Base-by-base conservation (phyloP, 768 basidiomycete genomes). In the Naganishia antarctica region DNA sequence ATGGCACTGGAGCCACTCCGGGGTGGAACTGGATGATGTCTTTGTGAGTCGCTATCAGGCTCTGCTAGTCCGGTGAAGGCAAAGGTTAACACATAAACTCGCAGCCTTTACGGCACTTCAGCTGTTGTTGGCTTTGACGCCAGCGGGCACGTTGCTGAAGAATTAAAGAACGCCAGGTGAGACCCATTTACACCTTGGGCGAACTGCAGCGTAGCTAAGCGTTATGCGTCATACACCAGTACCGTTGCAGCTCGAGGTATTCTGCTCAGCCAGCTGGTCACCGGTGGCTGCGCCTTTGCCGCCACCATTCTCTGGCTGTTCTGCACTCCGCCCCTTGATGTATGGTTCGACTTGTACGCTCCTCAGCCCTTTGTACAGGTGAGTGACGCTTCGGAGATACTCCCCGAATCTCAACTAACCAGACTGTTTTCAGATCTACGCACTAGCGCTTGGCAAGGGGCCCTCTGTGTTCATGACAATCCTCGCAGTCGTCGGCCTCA, bases 1-100 rank as follows among this genome's bases (percentile, higher is more conserved):
- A 93, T 70, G 91, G 90, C 28, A 92, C 91, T 0, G 89, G 89
- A 0, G 90, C 91, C 3, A 83, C 88, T 23, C 80, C 87, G 9
- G 89, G 83, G 4, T 93, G 91, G 92, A 93, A 92, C 71, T 94
- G 89, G 89, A 82, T 90, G 16, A 77, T 96, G 41, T 90, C 87
- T 4, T 90, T 90, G 89, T 90, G 69, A 57, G 83, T 78, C 3
- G 28, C 9, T n/a, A 40, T 40, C n/a, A n/a, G n/a, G n/a, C n/a
- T n/a, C n/a, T 40, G 7, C 7, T 40, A 8, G 7, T 40, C 37
- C 16, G 37, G 37, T 8, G 37, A 40, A 8, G 46, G 8, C 18
- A 8, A 8, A 40, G 7, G 7, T n/a, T n/a, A n/a, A n/a, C 18
- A n/a, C 9, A 4, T 25, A 13, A 4, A 13, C 11, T 9, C 18